Evolutionary conservation across 371 early-diverging fungal species (phyloP).

Genomic region (Funneliformis caledonium): DNA sequence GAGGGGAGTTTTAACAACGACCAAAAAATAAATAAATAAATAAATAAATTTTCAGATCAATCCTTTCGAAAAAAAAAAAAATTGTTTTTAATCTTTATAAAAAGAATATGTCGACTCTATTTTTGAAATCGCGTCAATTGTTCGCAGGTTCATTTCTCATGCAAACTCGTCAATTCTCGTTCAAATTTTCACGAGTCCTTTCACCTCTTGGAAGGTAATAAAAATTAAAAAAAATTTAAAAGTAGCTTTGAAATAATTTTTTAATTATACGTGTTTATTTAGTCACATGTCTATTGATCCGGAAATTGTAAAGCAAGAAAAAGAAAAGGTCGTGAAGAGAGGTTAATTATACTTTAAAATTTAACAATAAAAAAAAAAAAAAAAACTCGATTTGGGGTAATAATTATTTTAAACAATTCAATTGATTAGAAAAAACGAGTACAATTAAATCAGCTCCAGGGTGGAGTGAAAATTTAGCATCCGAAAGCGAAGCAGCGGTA

Average conservation of each 20-base stretch:
- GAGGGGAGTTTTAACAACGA: no score
- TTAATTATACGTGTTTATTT: not conserved
- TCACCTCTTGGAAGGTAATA: not conserved
- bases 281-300: not conserved
- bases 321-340: not conserved
- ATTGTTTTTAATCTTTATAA: not conserved
- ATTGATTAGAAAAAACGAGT: not conserved
- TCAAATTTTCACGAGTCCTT: not conserved
- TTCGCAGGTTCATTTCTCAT: not conserved
- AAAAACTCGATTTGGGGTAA: not conserved
- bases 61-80: no score
- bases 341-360: not conserved
- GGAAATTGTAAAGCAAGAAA: not conserved
- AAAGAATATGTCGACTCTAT: not conserved
- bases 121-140: not conserved
- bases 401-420: not conserved
- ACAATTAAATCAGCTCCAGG: slow-evolving; percentile 46
- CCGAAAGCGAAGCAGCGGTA: slow-evolving; percentile 47
- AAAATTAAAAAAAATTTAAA: not conserved
- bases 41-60: no score
- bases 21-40: no score
- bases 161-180: not conserved
- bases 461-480: slow-evolving; percentile 45
- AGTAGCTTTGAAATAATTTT: not conserved
- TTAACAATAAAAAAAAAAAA: not conserved